Conservation (phyloP, 805 yeast genomes). For the Metschnikowia reukaufii region DNA sequence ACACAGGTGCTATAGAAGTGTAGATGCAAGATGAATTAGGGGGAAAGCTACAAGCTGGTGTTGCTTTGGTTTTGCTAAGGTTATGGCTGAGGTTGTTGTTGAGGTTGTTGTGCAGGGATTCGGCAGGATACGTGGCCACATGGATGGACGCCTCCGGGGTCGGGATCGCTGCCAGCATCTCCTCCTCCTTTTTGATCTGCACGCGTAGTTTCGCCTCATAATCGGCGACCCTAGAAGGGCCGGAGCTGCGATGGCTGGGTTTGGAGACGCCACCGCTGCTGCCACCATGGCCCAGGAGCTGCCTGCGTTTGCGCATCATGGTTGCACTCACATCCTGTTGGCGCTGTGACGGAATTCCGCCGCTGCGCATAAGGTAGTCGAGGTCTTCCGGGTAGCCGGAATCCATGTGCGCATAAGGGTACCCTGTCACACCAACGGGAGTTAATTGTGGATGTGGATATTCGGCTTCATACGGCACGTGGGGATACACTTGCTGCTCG, state of each 20-base stretch:
- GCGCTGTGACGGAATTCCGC: slow-evolving; percentile 25
- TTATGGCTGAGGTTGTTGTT: neutral
- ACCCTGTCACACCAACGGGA: slow-evolving; percentile 7
- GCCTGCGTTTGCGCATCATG: slow-evolving; percentile 35
- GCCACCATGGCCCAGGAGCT: slow-evolving; percentile 23
- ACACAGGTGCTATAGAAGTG: neutral
- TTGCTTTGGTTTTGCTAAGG: neutral
- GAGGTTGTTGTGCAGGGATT: no score
- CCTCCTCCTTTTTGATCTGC: slow-evolving; percentile 11
- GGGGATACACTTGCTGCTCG: slow-evolving; percentile 7
- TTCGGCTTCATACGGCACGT: slow-evolving; percentile 13
- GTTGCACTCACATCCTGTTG: slow-evolving; percentile 34
- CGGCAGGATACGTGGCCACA: no score
- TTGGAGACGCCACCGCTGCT: no score
- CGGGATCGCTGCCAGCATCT: slow-evolving; percentile 5
- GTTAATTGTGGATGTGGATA: slow-evolving; percentile 12
- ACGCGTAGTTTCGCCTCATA: slow-evolving; percentile 12
- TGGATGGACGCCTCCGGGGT: slow-evolving; percentile 12
- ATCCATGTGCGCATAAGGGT: slow-evolving; percentile 11
- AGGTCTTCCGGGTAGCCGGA: slow-evolving; percentile 14
- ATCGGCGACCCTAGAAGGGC: slow-evolving; percentile 6
- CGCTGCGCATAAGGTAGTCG: slow-evolving; percentile 9
- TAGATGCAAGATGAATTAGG: neutral
- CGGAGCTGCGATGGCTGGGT: no score
- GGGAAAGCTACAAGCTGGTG: neutral